phyloP scores from a whole-genome alignment of 768 basidiomycete species.

The Leucosporidium scottii region DNA sequence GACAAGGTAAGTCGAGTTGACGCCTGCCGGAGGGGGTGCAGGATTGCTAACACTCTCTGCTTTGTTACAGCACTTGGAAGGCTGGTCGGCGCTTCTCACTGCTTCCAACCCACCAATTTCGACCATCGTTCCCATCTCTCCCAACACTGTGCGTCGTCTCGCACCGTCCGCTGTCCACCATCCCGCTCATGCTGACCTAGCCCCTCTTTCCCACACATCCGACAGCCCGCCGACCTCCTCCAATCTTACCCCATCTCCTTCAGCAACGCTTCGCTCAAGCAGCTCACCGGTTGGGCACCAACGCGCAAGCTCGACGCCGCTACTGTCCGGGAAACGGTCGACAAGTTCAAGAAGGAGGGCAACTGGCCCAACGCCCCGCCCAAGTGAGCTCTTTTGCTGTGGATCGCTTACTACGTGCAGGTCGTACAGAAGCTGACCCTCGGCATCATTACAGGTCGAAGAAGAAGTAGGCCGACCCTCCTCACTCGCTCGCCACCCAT shows the following conservation, averaged over 20 bases:
- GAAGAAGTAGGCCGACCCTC: too few relatives aligned
- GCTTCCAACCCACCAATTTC: conserved; percentile 27
- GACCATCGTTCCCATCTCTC: conserved; percentile 28
- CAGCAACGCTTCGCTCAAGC: conserved; percentile 6
- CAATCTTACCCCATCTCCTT: conserved; percentile 26
- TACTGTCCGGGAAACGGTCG: conserved; percentile 15
- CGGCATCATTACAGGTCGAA: too few relatives aligned
- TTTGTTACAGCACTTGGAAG: conserved; percentile 19
- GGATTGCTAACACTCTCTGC: not conserved
- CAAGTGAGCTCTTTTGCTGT: not conserved
- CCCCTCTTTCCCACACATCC: not conserved
- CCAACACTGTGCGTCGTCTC: not conserved
- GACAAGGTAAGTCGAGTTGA: conserved; percentile 19
- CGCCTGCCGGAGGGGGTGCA: not conserved
- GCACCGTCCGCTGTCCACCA: not conserved
- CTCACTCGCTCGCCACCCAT: too few relatives aligned
- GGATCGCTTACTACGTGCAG: not conserved
- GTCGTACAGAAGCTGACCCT: too few relatives aligned
- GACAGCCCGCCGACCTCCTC: conserved; percentile 25
- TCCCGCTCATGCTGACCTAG: not conserved
- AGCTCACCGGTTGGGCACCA: conserved; percentile 28
- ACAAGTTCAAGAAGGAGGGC: conserved; percentile 28
- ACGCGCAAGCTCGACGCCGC: conserved; percentile 6
- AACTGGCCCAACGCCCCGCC: conserved; percentile 29
- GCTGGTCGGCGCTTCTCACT: conserved; percentile 27